Evolutionary conservation across 1,284 basidiomycete genomes (phyloP), one percentile per base, ranked within the genome.

Genomic region (Ustilago cynodontis): DNA sequence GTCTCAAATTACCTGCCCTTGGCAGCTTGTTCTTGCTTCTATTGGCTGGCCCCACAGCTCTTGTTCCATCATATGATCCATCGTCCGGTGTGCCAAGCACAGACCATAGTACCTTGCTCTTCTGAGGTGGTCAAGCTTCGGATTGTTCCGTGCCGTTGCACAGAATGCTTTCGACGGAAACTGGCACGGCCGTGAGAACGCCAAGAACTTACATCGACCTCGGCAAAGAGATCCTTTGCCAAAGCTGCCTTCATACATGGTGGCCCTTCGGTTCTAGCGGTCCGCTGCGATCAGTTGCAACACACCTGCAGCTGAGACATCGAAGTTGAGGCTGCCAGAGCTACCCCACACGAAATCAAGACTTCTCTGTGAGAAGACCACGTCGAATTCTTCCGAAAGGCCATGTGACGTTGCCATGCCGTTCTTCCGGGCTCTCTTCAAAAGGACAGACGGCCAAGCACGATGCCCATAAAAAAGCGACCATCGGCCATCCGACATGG

Each of bases 171-270:
- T n/a, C n/a, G n/a, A n/a, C n/a, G n/a, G n/a, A n/a, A n/a, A n/a
- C n/a, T n/a, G n/a, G n/a, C n/a, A n/a, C n/a, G n/a, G n/a, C 18
- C 49, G 49, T 51, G 49, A 31, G 49, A 51, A 51, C 18, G 49
- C 49, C 49, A 51, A 51, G 49, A 51, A 9, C 18, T 51, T 14
- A 5, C 28, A 14, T 10, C 35, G 14, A 37, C 35, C 35, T 37
- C 35, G 9, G 7, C 35, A 33, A 33, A 33, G 31, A 33, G 31
- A 33, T 33, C 31, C 31, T 33, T 33, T 33, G 31, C 31, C 31
- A 5, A 33, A 5, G 31, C 31, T 33, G 31, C 31, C 31, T n/a
- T n/a, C n/a, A n/a, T n/a, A n/a, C n/a, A n/a, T n/a, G n/a, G n/a
- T n/a, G n/a, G n/a, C n/a, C 43, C 43, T 45, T 20, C 43, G 43